These are phyloP conservation scores for Metschnikowia noctiluminum DNA, from an alignment of 805 yeast genomes.

Conservation along the genomic window DNA sequence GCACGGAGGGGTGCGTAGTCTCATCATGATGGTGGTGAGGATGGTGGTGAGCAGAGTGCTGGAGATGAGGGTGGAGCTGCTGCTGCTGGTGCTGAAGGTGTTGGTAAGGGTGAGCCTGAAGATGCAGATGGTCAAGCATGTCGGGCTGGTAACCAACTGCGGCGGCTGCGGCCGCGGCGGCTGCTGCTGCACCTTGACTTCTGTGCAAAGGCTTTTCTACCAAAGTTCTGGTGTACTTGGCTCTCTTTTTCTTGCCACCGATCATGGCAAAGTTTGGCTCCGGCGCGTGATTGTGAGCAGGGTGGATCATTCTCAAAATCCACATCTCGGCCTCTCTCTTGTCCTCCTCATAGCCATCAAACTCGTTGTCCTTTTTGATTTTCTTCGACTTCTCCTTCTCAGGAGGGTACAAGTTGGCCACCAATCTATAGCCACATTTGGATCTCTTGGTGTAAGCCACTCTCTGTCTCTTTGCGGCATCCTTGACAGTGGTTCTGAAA, in stretches of 20 bases:
- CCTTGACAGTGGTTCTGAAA: conserved; percentile 46
- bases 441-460: conserved; percentile 46
- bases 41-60: conserved; percentile 21
- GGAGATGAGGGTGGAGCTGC: conserved; percentile 23
- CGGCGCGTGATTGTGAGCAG: conserved; percentile 44
- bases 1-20: conserved; percentile 29
- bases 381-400: conserved; percentile 41
- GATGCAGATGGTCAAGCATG: conserved; percentile 23
- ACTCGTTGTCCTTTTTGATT: conserved; percentile 25
- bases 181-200: conserved; percentile 18
- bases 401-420: conserved; percentile 37
- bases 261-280: conserved; percentile 31
- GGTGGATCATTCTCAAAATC: conserved; percentile 46
- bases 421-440: conserved; percentile 45
- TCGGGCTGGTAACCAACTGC: conserved; percentile 23
- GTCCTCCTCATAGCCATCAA: conserved; percentile 20
- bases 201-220: conserved; percentile 44
- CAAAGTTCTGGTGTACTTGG: conserved; percentile 37
- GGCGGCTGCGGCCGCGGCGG: conserved; percentile 26
- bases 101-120: conserved; percentile 20
- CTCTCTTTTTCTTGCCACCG: conserved; percentile 36
- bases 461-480: conserved; percentile 42
- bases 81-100: conserved; percentile 22
- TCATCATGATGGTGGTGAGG: conserved; percentile 26
- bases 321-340: conserved; percentile 36